A percentile compares a stretch with the other conserved stretches of the same genome.
These are phyloP conservation scores for Hibiscus mutabilis DNA, from an alignment of 345 rosid genomes.

Conservation along the genomic window DNA sequence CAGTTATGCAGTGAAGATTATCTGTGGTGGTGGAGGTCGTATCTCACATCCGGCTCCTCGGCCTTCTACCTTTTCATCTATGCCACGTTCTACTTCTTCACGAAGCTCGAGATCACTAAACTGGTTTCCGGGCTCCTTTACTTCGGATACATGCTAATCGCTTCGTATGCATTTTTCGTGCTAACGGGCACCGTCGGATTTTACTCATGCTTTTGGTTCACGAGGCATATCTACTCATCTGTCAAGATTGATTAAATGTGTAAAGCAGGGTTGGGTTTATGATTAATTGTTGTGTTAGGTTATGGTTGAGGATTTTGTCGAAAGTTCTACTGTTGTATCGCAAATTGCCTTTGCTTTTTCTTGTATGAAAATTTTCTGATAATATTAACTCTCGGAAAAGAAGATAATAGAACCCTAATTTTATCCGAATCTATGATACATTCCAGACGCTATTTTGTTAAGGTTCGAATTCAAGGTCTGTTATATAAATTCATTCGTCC, in stretches of 20 bases:
- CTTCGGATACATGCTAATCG: slow-evolving; percentile 86
- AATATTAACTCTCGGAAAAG: too few species aligned
- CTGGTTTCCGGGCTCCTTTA: slow-evolving; percentile 68
- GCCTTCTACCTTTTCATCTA: slow-evolving; percentile 85
- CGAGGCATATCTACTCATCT: slow-evolving; percentile 78
- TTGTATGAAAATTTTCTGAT: neutral
- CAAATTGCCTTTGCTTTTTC: neutral
- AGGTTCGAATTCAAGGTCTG: too few species aligned
- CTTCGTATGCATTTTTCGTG: slow-evolving; percentile 70
- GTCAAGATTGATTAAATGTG: slow-evolving; percentile 60
- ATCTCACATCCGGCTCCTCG: slow-evolving; percentile 81
- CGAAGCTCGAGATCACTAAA: slow-evolving; percentile 84
- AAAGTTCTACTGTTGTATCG: neutral
- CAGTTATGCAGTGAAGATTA: slow-evolving; percentile 94
- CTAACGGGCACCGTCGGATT: slow-evolving; percentile 78
- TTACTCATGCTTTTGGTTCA: slow-evolving; percentile 89
- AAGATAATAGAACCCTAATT: too few species aligned
- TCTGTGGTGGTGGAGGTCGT: slow-evolving; percentile 98
- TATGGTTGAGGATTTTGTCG: neutral
- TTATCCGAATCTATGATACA: too few species aligned
- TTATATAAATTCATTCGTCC: too few species aligned
- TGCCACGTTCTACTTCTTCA: slow-evolving; percentile 81
- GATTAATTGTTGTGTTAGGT: neutral
- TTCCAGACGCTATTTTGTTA: too few species aligned
- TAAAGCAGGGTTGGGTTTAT: neutral